phyloP scores from a whole-genome alignment of 495 filamentous ascomycete species.

The Podospora sp. region DNA sequence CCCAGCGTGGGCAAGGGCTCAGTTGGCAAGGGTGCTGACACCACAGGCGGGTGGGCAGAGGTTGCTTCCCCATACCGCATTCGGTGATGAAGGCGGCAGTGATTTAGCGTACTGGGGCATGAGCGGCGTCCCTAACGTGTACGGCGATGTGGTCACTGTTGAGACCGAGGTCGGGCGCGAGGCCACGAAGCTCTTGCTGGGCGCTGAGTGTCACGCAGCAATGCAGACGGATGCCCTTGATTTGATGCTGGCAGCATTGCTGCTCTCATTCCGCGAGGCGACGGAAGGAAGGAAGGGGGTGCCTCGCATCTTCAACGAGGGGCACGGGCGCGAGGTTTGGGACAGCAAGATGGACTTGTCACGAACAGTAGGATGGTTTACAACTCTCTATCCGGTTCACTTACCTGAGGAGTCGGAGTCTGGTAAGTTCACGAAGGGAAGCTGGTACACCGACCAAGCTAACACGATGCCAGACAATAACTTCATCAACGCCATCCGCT shows the following conservation, averaged over 20 bases:
- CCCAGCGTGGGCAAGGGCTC: conserved; percentile 27
- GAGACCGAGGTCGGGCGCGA: conserved; percentile 44
- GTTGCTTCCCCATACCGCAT: conserved; percentile 23
- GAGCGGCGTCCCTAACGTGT: conserved; percentile 41
- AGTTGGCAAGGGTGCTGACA: conserved; percentile 26
- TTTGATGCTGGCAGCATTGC: conserved; percentile 53
- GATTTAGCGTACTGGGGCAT: conserved; percentile 57
- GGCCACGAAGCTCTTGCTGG: conserved; percentile 47
- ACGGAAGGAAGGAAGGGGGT: conserved; percentile 28
- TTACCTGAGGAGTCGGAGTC: conserved; percentile 28
- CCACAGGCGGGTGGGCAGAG: conserved; percentile 20
- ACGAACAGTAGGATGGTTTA: conserved; percentile 39
- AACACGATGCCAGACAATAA: conserved; percentile 17
- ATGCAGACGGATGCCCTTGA: conserved; percentile 57
- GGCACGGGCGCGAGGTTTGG: conserved; percentile 37
- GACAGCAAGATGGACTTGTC: conserved; percentile 29
- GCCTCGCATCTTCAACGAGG: conserved; percentile 49
- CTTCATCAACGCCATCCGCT: conserved; percentile 27
- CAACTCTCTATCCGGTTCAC: conserved; percentile 40
- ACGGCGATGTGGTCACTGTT: conserved; percentile 33
- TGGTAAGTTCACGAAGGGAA: conserved; percentile 15
- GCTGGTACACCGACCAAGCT: background rate
- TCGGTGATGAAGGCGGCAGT: conserved; percentile 25
- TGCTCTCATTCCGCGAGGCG: conserved; percentile 52
- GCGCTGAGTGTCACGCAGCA: conserved; percentile 46